Percentiles rank a stretch among this genome's conserved stretches.
Conservation (phyloP, 495 filamentous ascomycete genomes). For the Trypethelium eluteriae region DNA sequence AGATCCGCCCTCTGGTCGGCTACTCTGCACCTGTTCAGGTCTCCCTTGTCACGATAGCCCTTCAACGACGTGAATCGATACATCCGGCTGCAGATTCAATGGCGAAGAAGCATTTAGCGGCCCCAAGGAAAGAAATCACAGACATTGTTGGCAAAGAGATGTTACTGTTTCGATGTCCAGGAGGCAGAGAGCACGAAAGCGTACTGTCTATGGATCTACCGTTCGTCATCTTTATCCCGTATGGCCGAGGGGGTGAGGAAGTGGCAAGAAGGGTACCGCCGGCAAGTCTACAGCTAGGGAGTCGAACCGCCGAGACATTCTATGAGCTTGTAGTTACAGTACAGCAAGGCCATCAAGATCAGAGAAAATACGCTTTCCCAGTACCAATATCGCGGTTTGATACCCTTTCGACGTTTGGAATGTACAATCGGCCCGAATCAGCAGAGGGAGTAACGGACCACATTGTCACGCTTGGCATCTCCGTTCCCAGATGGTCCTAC, state of each 20-base stretch:
- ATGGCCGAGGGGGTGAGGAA: constrained; percentile 81
- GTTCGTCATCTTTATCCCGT: constrained; percentile 95
- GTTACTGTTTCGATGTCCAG: constrained; percentile 75
- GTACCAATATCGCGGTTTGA: constrained; percentile 90
- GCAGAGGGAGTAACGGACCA: constrained; percentile 81
- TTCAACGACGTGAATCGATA: constrained; percentile 90
- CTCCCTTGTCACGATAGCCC: constrained; percentile 87
- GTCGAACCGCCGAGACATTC: constrained; percentile 86
- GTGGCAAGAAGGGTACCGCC: constrained; percentile 81
- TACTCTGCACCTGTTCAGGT: constrained; percentile 80
- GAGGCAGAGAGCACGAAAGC: constrained; percentile 75
- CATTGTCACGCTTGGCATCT: constrained; percentile 83
- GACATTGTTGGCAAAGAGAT: constrained; percentile 95
- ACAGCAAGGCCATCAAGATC: constrained; percentile 76
- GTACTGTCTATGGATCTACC: constrained; percentile 96
- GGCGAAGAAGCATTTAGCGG: constrained; percentile 83
- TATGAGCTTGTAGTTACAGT: constrained; percentile 96
- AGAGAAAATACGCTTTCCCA: constrained; percentile 85
- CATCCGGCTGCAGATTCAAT: constrained; percentile 92
- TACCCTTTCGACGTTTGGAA: constrained; percentile 94
- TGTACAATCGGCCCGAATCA: constrained; percentile 94
- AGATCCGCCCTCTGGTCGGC: constrained; percentile 80
- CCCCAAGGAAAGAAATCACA: constrained; percentile 81
- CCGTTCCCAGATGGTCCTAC: constrained; percentile 90
- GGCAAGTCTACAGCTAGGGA: constrained; percentile 82